phyloP scores from a whole-genome alignment of 2,329 filamentous ascomycete genomes.

The Leptoxyphium fumago region DNA sequence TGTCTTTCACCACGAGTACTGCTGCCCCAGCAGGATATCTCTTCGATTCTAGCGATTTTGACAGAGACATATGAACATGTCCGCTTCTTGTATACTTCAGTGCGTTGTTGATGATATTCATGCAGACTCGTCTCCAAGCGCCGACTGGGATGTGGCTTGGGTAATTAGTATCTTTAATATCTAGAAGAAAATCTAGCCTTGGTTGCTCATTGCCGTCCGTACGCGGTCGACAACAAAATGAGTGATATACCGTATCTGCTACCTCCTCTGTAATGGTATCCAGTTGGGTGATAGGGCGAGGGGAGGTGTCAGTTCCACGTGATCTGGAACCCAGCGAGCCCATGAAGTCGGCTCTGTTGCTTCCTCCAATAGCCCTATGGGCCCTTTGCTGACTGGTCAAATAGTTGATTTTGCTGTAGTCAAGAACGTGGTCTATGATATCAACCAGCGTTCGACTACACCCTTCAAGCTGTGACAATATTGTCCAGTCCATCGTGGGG shows the following conservation, averaged over 20 bases:
- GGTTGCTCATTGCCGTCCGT: constrained; percentile 6
- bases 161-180: constrained; percentile 30
- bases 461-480: constrained; percentile 34
- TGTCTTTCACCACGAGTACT: constrained; percentile 38
- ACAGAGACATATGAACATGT: constrained; percentile 22
- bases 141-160: constrained; percentile 28
- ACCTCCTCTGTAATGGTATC: constrained; percentile 38
- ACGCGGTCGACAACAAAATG: constrained; percentile 10
- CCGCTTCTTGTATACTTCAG: constrained; percentile 33
- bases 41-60: constrained; percentile 6
- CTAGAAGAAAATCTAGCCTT: constrained; percentile 26
- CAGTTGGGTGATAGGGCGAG: constrained; percentile 24
- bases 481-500: constrained; percentile 20
- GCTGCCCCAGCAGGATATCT: constrained; percentile 11
- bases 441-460: constrained; percentile 38
- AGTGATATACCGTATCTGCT: constrained; percentile 36
- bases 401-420: constrained; percentile 32
- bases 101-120: constrained; percentile 35
- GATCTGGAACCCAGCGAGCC: constrained; percentile 1
- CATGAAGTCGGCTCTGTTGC: neutral
- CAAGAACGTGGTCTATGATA: constrained; percentile 30
- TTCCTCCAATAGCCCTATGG: constrained; percentile 1
- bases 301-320: constrained; percentile 3
- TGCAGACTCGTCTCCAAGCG: constrained; percentile 32
- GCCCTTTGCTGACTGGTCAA: constrained; percentile 4